These are phyloP conservation scores for Neoboletus brunneissimus DNA, from an alignment of 768 basidiomycete species.

Conservation along the genomic window DNA sequence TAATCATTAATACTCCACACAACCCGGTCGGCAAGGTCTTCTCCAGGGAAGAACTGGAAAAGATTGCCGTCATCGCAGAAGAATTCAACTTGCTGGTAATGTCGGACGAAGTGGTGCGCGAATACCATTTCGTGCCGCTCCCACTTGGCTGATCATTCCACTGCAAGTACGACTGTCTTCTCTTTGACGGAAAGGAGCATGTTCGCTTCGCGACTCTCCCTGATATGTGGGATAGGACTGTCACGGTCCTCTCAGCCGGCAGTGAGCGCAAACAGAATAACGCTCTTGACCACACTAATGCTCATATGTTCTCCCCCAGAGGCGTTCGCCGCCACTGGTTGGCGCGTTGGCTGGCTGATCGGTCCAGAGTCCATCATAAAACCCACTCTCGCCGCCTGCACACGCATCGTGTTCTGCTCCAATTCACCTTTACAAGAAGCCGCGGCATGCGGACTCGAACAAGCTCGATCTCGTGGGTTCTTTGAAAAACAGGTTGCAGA, in stretches of 20 bases:
- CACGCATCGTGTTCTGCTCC: slow-evolving; percentile 92
- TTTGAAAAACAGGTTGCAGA: slow-evolving; percentile 73
- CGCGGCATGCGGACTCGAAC: slow-evolving; percentile 83
- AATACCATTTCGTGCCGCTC: neutral
- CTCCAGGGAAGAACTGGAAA: slow-evolving; percentile 73
- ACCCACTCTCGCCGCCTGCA: slow-evolving; percentile 86
- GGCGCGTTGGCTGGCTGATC: slow-evolving; percentile 97
- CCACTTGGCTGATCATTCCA: neutral
- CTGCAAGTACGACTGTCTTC: slow-evolving; percentile 85
- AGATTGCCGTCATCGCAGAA: slow-evolving; percentile 83
- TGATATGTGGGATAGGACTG: slow-evolving; percentile 98
- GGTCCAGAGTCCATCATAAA: slow-evolving; percentile 78
- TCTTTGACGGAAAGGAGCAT: slow-evolving; percentile 86
- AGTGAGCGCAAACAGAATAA: slow-evolving; percentile 48
- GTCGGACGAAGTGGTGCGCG: slow-evolving; percentile 91
- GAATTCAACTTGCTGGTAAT: slow-evolving; percentile 92
- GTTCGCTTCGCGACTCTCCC: slow-evolving; percentile 91
- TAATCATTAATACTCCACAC: slow-evolving; percentile 95
- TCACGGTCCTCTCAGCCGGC: slow-evolving; percentile 94
- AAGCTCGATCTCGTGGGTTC: slow-evolving; percentile 67
- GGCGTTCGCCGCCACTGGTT: slow-evolving; percentile 95
- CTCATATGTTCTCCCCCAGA: slow-evolving; percentile 45
- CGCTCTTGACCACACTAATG: neutral
- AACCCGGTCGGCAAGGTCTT: slow-evolving; percentile 99
- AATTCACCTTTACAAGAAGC: slow-evolving; percentile 97